Percentiles rank a stretch among this genome's conserved stretches.
phyloP scores from a whole-genome alignment of 257 asterid species.

The Petunia secreta region DNA sequence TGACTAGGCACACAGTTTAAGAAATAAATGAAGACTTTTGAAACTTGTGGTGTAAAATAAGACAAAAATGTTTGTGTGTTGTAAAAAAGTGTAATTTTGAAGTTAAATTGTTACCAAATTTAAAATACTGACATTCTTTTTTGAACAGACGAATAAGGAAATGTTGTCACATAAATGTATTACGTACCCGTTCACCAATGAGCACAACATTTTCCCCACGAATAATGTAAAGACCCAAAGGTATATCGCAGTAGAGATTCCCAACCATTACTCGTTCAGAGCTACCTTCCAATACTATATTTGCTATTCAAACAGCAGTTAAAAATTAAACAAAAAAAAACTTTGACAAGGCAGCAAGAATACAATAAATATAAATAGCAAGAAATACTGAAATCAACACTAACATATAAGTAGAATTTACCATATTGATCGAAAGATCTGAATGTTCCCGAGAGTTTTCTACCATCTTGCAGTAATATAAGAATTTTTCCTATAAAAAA shows the following conservation, averaged over 20 bases:
- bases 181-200: conserved; percentile 39
- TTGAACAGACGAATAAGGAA: too few relatives aligned
- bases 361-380: not conserved
- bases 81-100: too few relatives aligned
- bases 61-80: too few relatives aligned
- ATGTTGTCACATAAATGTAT: too few relatives aligned
- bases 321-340: not conserved
- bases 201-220: conserved; percentile 46
- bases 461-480: conserved; percentile 32
- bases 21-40: too few relatives aligned
- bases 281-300: conserved; percentile 42
- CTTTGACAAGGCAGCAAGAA: not conserved
- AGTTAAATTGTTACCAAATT: too few relatives aligned
- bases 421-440: conserved; percentile 42
- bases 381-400: not conserved
- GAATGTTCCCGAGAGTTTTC: conserved; percentile 34
- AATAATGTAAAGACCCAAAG: conserved; percentile 34
- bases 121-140: too few relatives aligned
- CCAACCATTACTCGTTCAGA: conserved; percentile 35
- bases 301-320: conserved; percentile 33
- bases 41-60: too few relatives aligned
- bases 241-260: conserved; percentile 35
- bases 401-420: not conserved
- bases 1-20: too few relatives aligned
- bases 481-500: conserved; percentile 29